Evolutionary conservation across 768 basidiomycete species (phyloP), one percentile per base, ranked within the genome.

Genomic region (Boletus vinaceobasis): DNA sequence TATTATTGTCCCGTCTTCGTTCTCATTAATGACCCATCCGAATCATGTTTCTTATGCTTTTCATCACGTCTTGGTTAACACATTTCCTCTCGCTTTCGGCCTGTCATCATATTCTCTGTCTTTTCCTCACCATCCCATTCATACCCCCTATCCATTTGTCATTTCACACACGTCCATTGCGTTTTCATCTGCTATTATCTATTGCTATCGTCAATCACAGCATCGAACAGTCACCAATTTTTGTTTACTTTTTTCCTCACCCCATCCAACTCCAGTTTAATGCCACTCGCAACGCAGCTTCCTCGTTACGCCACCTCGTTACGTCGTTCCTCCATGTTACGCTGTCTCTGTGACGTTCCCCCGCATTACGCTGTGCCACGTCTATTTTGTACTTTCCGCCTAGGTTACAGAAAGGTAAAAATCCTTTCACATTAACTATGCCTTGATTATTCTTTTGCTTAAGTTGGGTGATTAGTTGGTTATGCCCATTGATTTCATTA

Each of bases 131-230:
- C 2, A 53, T 42, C 33, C 45, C 54, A 57, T 59, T 57, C 56
- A 60, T 59, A 59, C 45, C 54, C 11, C 35, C n/a, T n/a, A 5
- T 2, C 49, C 48, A 56, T 43, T 53, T 27, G 38, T 50, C 52
- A 61, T 62, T 53, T 27, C 45, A 48, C 46, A 50, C 52, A 59
- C 68, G n/a, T 64, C 69, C 46, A 69, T 70, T 61, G 68, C 70
- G 51, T 68, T 64, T 31, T 32, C 48, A 67, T 35, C 65, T 57
- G 54, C 63, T 67, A 60, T 67, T 68, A 73, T 73, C 60, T 73
- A 71, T 71, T 58, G 58, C 64, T 73, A 64, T 68, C 60, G 58
- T 58, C 68, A 57, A 67, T 47, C 55, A 47, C 40, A 40, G 44
- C 58, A 61, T 67, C 19, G 35, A 60, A 56, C 57, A 60, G 19